Evolutionary conservation across 2,329 filamentous ascomycete species (phyloP).

Genomic region (Stachybotrys chlorohalonatus): DNA sequence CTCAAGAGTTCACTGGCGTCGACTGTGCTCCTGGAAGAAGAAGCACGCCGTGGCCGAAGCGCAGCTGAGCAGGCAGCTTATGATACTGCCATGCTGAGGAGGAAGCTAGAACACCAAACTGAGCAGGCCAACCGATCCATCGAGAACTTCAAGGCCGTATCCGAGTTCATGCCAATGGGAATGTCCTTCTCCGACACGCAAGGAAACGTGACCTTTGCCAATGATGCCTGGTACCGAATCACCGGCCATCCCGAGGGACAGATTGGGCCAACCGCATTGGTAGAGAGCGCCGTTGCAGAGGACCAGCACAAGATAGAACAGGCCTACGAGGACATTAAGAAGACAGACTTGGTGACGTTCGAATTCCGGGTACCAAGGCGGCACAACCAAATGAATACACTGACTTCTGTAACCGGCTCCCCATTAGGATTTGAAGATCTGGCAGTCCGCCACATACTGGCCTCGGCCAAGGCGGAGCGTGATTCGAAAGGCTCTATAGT

Average conservation of each 20-base stretch:
- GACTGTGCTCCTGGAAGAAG: conserved; percentile 62
- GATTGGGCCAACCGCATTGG: conserved; percentile 24
- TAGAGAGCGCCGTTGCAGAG: conserved; percentile 36
- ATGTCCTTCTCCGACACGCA: conserved; percentile 61
- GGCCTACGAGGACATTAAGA: conserved; percentile 31
- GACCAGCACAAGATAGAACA: conserved; percentile 30
- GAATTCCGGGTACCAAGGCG: conserved; percentile 31
- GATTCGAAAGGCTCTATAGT: conserved; percentile 31
- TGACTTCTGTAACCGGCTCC: conserved; percentile 5
- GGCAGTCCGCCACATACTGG: conserved; percentile 33
- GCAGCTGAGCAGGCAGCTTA: conserved; percentile 51
- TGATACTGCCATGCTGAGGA: conserved; percentile 56
- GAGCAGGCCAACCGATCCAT: conserved; percentile 44
- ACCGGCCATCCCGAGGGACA: conserved; percentile 31
- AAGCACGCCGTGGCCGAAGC: conserved; percentile 47
- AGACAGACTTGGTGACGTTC: conserved; percentile 29
- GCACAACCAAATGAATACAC: neutral
- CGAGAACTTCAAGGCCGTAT: conserved; percentile 59
- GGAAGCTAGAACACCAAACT: conserved; percentile 51
- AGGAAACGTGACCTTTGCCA: conserved; percentile 61
- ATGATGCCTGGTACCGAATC: conserved; percentile 54
- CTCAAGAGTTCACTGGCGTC: conserved; percentile 61
- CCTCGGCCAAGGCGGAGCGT: conserved; percentile 37
- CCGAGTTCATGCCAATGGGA: conserved; percentile 65
- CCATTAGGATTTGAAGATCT: conserved; percentile 14